A percentile compares a stretch with the other conserved stretches of the same genome.
phyloP scores from a whole-genome alignment of 2,329 filamentous ascomycete genomes.

The Sporothrix protearum region DNA sequence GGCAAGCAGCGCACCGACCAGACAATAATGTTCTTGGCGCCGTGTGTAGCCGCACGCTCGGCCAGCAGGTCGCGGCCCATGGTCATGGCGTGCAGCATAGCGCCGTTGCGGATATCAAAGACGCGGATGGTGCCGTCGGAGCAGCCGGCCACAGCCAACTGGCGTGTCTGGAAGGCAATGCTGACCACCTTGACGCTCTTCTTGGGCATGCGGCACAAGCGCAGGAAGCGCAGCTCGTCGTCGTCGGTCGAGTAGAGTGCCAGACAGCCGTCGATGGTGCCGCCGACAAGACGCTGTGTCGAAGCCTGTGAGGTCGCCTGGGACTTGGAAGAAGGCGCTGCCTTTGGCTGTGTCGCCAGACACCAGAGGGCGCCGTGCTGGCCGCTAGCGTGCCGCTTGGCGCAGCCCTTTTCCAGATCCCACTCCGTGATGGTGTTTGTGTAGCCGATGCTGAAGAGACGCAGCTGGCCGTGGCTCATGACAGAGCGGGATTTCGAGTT shows the following conservation, averaged over 20 bases:
- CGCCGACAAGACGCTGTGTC: conserved; percentile 66
- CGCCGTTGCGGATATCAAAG: conserved; percentile 78
- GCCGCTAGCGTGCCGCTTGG: conserved; percentile 78
- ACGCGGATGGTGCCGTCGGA: conserved; percentile 94
- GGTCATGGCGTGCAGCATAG: conserved; percentile 75
- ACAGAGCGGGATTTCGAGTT: conserved; percentile 42
- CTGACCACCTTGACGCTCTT: conserved; percentile 89
- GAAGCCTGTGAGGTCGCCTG: conserved; percentile 27
- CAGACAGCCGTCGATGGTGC: conserved; percentile 87
- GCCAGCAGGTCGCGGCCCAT: conserved; percentile 73
- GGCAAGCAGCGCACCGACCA: conserved; percentile 90
- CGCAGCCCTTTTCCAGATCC: conserved; percentile 76
- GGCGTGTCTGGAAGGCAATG: conserved; percentile 80
- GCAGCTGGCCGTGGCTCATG: conserved; percentile 64
- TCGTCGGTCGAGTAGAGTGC: conserved; percentile 84
- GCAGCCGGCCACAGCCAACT: conserved; percentile 82
- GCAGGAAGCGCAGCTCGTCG: conserved; percentile 74
- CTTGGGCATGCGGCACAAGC: conserved; percentile 60
- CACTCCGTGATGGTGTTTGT: conserved; percentile 91
- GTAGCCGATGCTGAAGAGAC: conserved; percentile 94
- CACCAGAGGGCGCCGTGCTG: conserved; percentile 98
- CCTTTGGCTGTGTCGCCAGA: conserved; percentile 76
- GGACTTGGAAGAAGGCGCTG: conserved; percentile 30
- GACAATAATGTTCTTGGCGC: conserved; percentile 79
- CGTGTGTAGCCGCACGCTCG: conserved; percentile 34